Evolutionary conservation across 169 alveolate genomes (phyloP).

Genomic region (Plasmodium vinckei): DNA sequence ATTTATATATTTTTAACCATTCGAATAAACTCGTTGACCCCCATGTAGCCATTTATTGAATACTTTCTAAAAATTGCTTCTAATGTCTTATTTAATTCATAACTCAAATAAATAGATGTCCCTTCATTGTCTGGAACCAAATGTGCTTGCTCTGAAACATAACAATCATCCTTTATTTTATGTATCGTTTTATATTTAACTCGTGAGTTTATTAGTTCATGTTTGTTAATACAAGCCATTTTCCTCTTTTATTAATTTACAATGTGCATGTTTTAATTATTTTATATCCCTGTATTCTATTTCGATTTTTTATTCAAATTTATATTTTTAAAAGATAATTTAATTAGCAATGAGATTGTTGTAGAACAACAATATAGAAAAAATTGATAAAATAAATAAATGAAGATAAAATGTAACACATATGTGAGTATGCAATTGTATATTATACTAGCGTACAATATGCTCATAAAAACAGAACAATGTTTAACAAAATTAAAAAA

Average conservation of each 20-base stretch:
- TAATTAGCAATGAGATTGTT: no score
- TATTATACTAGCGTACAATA: no score
- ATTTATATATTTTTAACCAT: conserved; percentile 15
- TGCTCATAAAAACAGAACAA: no score
- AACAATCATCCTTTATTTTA: conserved; percentile 38
- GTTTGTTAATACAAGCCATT: conserved; percentile 66
- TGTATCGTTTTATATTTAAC: conserved; percentile 52
- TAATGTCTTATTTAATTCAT: conserved; percentile 56
- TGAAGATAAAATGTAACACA: no score
- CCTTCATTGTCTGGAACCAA: conserved; percentile 70
- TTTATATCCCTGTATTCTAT: background rate
- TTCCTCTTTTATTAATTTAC: conserved; percentile 11
- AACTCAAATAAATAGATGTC: conserved; percentile 54
- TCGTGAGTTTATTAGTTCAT: conserved; percentile 30
- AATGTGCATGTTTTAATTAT: background rate
- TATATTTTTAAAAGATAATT: no score
- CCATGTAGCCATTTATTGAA: conserved; percentile 63
- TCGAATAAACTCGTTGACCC: conserved; percentile 46
- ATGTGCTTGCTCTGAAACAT: conserved; percentile 62
- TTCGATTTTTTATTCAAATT: background rate
- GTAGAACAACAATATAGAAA: no score
- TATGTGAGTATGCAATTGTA: no score
- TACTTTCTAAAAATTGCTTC: conserved; percentile 45
- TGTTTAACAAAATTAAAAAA: no score
- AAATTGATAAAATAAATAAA: no score